Evolutionary conservation across 2,329 filamentous ascomycete genomes (phyloP).

Genomic region (Alternaria sp.): DNA sequence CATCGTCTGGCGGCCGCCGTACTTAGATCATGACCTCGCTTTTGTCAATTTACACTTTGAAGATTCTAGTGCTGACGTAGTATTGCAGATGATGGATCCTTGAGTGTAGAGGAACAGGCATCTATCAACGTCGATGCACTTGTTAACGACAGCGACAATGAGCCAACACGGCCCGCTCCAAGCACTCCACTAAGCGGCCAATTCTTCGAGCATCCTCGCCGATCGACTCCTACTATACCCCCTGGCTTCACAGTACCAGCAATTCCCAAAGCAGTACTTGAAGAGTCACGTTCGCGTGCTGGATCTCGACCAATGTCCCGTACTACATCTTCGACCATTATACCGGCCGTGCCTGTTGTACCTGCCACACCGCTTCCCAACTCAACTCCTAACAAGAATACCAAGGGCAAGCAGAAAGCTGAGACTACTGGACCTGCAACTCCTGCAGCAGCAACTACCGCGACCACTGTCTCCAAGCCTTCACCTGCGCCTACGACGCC

Average conservation of each 20-base stretch:
- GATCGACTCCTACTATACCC: slow-evolving; percentile 54
- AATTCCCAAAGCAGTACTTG: slow-evolving; percentile 27
- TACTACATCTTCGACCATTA: slow-evolving; percentile 38
- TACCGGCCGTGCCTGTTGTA: slow-evolving; percentile 49
- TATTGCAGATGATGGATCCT: slow-evolving; percentile 65
- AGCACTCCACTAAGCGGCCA: slow-evolving; percentile 28
- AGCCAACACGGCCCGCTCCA: slow-evolving; percentile 39
- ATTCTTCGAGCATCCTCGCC: slow-evolving; percentile 46
- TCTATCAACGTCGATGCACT: slow-evolving; percentile 70
- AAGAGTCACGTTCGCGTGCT: slow-evolving; percentile 27
- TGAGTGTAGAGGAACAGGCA: slow-evolving; percentile 65
- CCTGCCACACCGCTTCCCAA: slow-evolving; percentile 45
- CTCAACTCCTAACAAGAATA: slow-evolving; percentile 39
- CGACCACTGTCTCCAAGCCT: slow-evolving; percentile 2
- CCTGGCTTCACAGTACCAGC: slow-evolving; percentile 51
- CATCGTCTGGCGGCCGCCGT: slow-evolving; percentile 25
- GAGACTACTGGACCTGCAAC: slow-evolving; percentile 8
- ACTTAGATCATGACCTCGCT: slow-evolving; percentile 8
- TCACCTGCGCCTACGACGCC: slow-evolving; percentile 31
- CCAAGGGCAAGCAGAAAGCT: slow-evolving; percentile 26
- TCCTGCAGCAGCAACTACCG: background rate
- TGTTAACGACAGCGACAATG: slow-evolving; percentile 62
- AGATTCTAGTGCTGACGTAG: slow-evolving; percentile 51
- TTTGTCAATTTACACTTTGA: slow-evolving; percentile 1
- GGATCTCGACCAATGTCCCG: slow-evolving; percentile 34